Base-by-base conservation (phyloP, 2,329 filamentous ascomycete species). In the Monosporascus sp. region DNA sequence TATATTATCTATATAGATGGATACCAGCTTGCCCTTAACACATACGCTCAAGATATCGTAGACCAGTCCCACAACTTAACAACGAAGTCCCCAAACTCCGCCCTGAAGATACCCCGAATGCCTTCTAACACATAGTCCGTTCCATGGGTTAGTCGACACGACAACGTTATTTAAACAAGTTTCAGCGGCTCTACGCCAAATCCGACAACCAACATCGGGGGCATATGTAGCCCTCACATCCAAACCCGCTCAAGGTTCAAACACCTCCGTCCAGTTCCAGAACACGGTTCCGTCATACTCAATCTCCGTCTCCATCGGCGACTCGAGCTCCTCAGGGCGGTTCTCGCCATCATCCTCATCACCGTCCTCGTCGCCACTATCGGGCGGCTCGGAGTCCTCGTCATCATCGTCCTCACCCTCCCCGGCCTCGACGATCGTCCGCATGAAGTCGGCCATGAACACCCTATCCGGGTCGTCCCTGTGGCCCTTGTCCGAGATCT, bases 401-500 rank as follows among this genome's bases (percentile, higher is more conserved):
- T 63, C 59, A 0, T 65, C 68, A 1, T 69, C 69, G 1, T 69
- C 66, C 2, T 67, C 50, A 3, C 27, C 53, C 4, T 14, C 55
- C 20, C 60, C 57, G 44, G 57, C 57, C 25, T 57, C 57, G 9
- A 62, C 49, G 38, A 52, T 27, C 17, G 53, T 36, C 18, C 57
- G 63, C 7, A 65, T 49, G 43, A 67, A 61, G 48, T 67, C 61
- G 25, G 62, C 55, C 50, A 65, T 50, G 8, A 65, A 45, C 14
- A 62, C 61, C 20, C 72, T 62, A 27, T 70, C 55, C 47, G 69
- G 67, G 8, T 69, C 61, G 41, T 66, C 64, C 36, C 58, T 38
- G 54, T 60, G 51, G 25, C 67, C 64, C 17, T 71, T 69, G 59
- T 88, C 83, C 44, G 76, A 80, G 11, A 86, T 74, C 70, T 92